Evolutionary conservation across 1,284 basidiomycete genomes (phyloP), one percentile per base, ranked within the genome.

Genomic region (Sporisorium scitamineum): DNA sequence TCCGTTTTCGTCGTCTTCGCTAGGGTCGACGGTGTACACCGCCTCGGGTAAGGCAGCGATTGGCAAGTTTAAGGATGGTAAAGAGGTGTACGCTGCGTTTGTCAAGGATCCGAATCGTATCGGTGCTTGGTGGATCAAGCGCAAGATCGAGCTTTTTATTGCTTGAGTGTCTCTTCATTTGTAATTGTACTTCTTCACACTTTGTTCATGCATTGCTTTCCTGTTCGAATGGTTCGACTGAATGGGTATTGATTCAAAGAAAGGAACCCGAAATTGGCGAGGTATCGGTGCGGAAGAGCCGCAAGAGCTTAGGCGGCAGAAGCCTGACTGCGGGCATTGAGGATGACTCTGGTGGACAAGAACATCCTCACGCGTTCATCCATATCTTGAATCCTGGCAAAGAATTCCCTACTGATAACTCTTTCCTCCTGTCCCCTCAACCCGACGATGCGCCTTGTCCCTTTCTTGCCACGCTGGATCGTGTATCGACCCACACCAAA

Each of bases 81-180:
- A 44, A 7, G 58, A 64, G 24, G 54, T 59, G 22, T 70, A 70
- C 54, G 63, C 64, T 11, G 75, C 75, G 5, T 77, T 77, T 44
- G 29, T 73, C 39, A 53, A 34, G 47, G 70, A 72, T 50, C 75
- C 75, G 13, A 31, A 74, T 10, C 37, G 53, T 2, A 64, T 77
- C 31, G 66, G 60, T 3, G 70, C 70, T 16, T 77, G 75, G 75
- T 73, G 68, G 70, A 52, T 77, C 29, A 77, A 77, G 67, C 52
- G 75, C 34, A 70, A 61, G 7, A 51, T 77, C 24, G 75, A 77
- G 55, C 47, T 54, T 18, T 58, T 66, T 16, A 70, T 77, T 29
- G 75, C 75, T 26, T 77, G 52, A 61, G 31, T 20, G 3, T 26
- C 16, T 7, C 7, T 26, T 14, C 39, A 24, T 22, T 26, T 55